Evolutionary conservation across 805 yeast species (phyloP), one percentile per base, ranked within the genome.

Genomic region (Saccharomycopsis fermentans): DNA sequence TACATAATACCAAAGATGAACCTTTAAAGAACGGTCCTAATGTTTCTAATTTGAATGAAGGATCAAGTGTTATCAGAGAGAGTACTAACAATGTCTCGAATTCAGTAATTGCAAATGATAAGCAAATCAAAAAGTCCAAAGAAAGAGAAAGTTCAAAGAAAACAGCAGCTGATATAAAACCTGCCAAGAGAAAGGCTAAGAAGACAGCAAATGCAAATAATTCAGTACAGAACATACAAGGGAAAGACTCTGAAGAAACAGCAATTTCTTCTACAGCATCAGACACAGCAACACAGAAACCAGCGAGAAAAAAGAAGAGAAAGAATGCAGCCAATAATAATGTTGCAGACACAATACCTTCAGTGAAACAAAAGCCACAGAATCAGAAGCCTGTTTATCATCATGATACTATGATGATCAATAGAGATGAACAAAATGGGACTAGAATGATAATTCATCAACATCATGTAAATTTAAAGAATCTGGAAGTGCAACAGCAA

Each of bases 361-460:
- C 50, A 17, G 16, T 19, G 12, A 37, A 37, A 6, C 43, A 37
- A 17, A 37, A 37, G 6, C n/a, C 21, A 19, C 50, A 43, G 26
- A 19, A 43, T 21, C 50, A 43, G 21, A 37, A 37, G 26, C 50
- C 50, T 1, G 26, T 43, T 16, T 43, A 43, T 43, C 50, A 43
- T 43, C 50, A 43, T 21, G 50, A 43, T 43, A 29, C 50, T 14
- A 43, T 43, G 50, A 43, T 43, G 50, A 43, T 43, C 50, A 43
- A 43, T 14, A 43, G 26, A 43, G 24, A 43, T 21, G 50, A 43
- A 21, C 50, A 43, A 21, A 43, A 43, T 43, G 50, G 50, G 19
- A 58, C 63, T 2, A 55, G 63, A 48, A 58, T 61, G 29, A 61
- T 61, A 4, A 61, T 61, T 26, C 63, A 61, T 47, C 63, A 61